Conservation (phyloP, 495 filamentous ascomycete species). For the Aspergillus leporis region DNA sequence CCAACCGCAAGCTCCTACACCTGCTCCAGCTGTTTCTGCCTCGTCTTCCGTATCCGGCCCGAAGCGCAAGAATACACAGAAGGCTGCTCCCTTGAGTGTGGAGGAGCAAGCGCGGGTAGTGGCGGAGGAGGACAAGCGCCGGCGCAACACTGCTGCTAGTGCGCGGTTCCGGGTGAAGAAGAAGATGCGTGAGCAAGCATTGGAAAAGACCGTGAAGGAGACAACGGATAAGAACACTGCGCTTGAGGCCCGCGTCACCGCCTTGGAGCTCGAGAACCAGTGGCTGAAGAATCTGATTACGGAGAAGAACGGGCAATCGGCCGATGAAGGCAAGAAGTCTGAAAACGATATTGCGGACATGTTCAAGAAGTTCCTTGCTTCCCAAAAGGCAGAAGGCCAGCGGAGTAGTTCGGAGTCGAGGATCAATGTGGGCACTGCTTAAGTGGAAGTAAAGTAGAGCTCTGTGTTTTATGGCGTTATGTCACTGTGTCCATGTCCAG, state of each 20-base stretch:
- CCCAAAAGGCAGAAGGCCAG: slow-evolving; percentile 35
- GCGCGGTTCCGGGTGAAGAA: slow-evolving; percentile 99
- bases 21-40: slow-evolving; percentile 14
- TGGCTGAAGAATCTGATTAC: slow-evolving; percentile 93
- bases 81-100: slow-evolving; percentile 32
- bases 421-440: slow-evolving; percentile 39
- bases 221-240: slow-evolving; percentile 76
- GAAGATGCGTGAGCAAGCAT: slow-evolving; percentile 94
- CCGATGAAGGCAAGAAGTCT: slow-evolving; percentile 37
- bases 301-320: slow-evolving; percentile 73
- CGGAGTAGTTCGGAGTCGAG: slow-evolving; percentile 40
- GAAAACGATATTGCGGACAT: slow-evolving; percentile 49
- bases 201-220: slow-evolving; percentile 88
- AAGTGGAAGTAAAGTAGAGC: slow-evolving; percentile 4
- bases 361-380: slow-evolving; percentile 51
- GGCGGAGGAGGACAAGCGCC: slow-evolving; percentile 96
- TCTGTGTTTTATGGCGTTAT: slow-evolving; percentile 4
- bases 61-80: slow-evolving; percentile 45
- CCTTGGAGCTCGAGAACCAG: slow-evolving; percentile 92
- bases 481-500: slow-evolving; percentile 8
- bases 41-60: slow-evolving; percentile 25
- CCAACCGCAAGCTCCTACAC: slow-evolving; percentile 17
- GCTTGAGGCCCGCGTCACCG: slow-evolving; percentile 80
- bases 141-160: slow-evolving; percentile 92
- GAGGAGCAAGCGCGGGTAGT: slow-evolving; percentile 62